These are phyloP conservation scores for Rauvolfia tetraphylla DNA, from an alignment of 257 asterid species.

Conservation along the genomic window DNA sequence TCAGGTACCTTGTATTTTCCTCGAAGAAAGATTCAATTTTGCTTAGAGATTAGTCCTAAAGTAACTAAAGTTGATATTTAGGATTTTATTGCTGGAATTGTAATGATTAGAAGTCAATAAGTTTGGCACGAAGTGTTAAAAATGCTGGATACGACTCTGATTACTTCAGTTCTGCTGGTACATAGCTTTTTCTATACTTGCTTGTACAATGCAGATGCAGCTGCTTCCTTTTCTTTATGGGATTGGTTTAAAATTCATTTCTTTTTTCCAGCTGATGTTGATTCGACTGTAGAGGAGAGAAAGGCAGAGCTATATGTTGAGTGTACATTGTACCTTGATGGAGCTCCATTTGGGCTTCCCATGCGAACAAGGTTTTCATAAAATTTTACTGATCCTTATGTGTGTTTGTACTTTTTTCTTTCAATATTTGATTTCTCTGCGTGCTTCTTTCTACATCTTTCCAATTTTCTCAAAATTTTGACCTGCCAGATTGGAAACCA, in stretches of 20 bases:
- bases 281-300: slow-evolving; percentile 54
- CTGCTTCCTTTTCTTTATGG: neutral
- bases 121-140: neutral
- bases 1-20: slow-evolving; percentile 43
- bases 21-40: neutral
- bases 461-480: slow-evolving; percentile 9
- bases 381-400: neutral
- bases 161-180: neutral
- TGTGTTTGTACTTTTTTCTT: neutral
- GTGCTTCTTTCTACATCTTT: slow-evolving; percentile 8
- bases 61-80: slow-evolving; percentile 4
- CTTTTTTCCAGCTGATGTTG: slow-evolving; percentile 48
- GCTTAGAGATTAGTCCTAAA: neutral
- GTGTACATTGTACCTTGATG: slow-evolving; percentile 79
- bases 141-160: neutral
- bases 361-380: slow-evolving; percentile 75
- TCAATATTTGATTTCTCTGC: neutral
- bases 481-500: slow-evolving; percentile 66
- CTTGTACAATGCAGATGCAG: neutral
- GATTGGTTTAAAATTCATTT: slow-evolving; percentile 11
- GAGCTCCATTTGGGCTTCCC: slow-evolving; percentile 97
- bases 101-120: neutral
- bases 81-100: neutral
- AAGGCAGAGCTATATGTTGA: slow-evolving; percentile 82
- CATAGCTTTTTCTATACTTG: slow-evolving; percentile 3